Evolutionary conservation across 2,329 filamentous ascomycete genomes (phyloP).

Genomic region (Pleoardoris graminearum): DNA sequence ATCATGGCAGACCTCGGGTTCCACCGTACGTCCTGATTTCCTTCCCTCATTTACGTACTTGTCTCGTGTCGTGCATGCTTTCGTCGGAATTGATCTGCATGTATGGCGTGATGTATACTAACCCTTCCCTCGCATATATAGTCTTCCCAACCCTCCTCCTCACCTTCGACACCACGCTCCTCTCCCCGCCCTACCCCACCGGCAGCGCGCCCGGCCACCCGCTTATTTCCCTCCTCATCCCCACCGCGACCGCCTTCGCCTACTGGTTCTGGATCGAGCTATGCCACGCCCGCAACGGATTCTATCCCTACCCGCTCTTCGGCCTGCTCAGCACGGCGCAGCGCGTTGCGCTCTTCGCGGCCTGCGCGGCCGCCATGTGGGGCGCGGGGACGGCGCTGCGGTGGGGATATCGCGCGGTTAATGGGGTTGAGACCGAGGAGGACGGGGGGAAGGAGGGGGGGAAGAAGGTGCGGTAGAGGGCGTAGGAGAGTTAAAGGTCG

Average conservation of each 20-base stretch:
- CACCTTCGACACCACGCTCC: conserved; percentile 65
- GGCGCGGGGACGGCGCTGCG: conserved; percentile 69
- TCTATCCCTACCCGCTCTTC: conserved; percentile 87
- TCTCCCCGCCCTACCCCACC: conserved; percentile 69
- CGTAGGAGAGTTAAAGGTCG: conserved; percentile 26
- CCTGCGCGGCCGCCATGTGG: conserved; percentile 73
- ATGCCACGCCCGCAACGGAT: conserved; percentile 69
- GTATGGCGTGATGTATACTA: too few species aligned
- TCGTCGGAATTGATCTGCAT: too few species aligned
- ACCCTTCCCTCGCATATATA: not conserved
- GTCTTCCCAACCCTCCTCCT: conserved; percentile 64
- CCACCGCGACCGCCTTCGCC: conserved; percentile 61
- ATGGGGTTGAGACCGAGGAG: conserved; percentile 52
- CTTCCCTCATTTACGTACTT: not conserved
- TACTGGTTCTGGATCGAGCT: conserved; percentile 81
- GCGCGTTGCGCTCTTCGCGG: conserved; percentile 68
- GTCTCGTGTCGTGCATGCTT: too few species aligned
- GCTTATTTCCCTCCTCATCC: conserved; percentile 62
- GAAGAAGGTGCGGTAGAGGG: conserved; percentile 11
- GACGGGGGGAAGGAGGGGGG: not conserved
- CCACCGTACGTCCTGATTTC: conserved; percentile 20
- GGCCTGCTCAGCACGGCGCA: conserved; percentile 66
- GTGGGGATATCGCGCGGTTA: conserved; percentile 68
- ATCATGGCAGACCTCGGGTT: conserved; percentile 54
- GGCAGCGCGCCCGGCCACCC: conserved; percentile 55